Base-by-base conservation (phyloP, 2,329 filamentous ascomycete species). In the Ascochyta lentis region DNA sequence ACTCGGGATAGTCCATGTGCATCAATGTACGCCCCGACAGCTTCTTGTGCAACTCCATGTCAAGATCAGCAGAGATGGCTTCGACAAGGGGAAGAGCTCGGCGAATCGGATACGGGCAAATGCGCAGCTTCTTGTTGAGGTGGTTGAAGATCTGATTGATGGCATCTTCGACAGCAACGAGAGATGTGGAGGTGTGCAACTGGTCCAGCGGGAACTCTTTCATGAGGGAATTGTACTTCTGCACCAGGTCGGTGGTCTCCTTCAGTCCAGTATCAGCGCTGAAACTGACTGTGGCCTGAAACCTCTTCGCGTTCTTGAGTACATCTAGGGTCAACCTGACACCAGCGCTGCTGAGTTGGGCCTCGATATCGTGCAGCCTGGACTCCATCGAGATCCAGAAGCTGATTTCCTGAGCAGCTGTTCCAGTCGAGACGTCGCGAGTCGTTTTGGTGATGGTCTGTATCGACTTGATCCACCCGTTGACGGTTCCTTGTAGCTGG, bases 141-240 rank as follows among this genome's bases (percentile, higher is more conserved):
- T 99, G 96, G 42, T 80, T 85, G 75, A 99, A 99, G 60, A 99
- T 96, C 68, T 93, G 86, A 40, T 89, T 85, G 60, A 99, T 85
- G 6, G 95, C 90, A 68, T 98, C 93, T 69, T 95, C 88, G 3
- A 96, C 87, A 77, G 96, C 97, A 67, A 88, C 82, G 40, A 99
- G 78, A 0, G 93, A 94, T 0, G 93, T 96, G 1, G 95, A 93
- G 15, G 95, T 96, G 16, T 97, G 84, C 26, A 99, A 80, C 75
- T 99, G 95, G 71, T 98, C 94, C 31, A 99, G 82, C 0, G 95
- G 95, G 62, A 99, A 98, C 74, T 99, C 96, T 60, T 95, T 89
- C 91, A 99, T 98, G 23, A 99, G 85, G 78, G 96, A 91, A 74
- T 99, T 99, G 82, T 98, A 99, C 77, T 97, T 97, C 76, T 96